These are phyloP conservation scores for Aphanomyces stellatus DNA, from an alignment of 352 stramenopile species.

Conservation along the genomic window DNA sequence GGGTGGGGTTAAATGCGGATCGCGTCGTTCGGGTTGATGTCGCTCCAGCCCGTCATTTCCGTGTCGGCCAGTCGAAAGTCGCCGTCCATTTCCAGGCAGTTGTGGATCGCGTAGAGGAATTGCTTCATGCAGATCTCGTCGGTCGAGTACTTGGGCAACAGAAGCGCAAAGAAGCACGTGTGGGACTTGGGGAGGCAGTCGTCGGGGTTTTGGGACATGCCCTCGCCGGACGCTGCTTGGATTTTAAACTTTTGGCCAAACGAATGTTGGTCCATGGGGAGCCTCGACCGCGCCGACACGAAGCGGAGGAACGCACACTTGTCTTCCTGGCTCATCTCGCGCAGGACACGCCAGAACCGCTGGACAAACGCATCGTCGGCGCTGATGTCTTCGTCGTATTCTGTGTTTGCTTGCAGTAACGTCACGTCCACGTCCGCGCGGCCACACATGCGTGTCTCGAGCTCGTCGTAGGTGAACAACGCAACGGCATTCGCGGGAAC, in stretches of 20 bases:
- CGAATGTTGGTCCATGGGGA: constrained; percentile 46
- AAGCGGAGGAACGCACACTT: constrained; percentile 71
- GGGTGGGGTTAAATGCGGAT: constrained; percentile 53
- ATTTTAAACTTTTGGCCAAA: constrained; percentile 86
- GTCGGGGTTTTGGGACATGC: constrained; percentile 25
- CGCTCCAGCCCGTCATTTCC: constrained; percentile 69
- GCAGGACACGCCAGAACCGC: constrained; percentile 70
- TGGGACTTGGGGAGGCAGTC: constrained; percentile 78
- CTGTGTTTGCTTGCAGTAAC: constrained; percentile 61
- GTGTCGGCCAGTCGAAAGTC: constrained; percentile 78
- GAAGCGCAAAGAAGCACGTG: constrained; percentile 81
- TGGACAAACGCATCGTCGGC: constrained; percentile 55
- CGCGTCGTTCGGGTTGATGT: constrained; percentile 52
- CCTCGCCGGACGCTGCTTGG: constrained; percentile 39
- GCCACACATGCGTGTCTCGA: constrained; percentile 65
- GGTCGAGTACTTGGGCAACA: constrained; percentile 69
- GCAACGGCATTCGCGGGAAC: constrained; percentile 48
- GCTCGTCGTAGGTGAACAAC: constrained; percentile 54
- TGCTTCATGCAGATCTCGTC: constrained; percentile 59
- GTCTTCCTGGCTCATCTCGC: constrained; percentile 48
- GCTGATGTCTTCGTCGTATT: constrained; percentile 75
- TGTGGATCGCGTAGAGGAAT: constrained; percentile 74
- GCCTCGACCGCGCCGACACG: constrained; percentile 65
- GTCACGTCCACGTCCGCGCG: constrained; percentile 62
- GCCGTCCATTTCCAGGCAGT: constrained; percentile 85